These are phyloP conservation scores for Colletotrichum destructivum DNA, from an alignment of 2,329 filamentous ascomycete species.

Conservation along the genomic window DNA sequence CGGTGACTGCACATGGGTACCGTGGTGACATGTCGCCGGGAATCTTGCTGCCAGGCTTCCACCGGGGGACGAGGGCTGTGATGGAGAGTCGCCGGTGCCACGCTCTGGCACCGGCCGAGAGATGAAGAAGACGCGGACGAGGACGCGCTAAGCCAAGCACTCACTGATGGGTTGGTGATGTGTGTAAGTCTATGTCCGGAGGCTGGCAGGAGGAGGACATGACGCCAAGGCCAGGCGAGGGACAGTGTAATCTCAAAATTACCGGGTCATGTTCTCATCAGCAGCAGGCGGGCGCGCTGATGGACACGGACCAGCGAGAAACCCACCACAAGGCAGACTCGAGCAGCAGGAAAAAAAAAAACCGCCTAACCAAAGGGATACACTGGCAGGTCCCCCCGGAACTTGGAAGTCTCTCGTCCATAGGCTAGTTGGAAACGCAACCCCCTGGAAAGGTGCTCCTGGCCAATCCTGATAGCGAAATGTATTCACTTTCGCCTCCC, in stretches of 20 bases:
- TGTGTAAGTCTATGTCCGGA: neutral
- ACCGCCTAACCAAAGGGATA: constrained; percentile 25
- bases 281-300: constrained; percentile 12
- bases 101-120: neutral
- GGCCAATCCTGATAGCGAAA: constrained; percentile 7
- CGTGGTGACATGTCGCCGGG: neutral
- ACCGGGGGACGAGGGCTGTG: neutral
- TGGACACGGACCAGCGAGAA: constrained; percentile 27
- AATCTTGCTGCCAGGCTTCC: neutral
- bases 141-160: neutral
- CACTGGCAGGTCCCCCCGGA: constrained; percentile 2
- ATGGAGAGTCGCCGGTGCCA: neutral
- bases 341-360: constrained; percentile 13
- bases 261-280: constrained; percentile 27
- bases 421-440: constrained; percentile 1
- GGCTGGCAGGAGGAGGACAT: neutral
- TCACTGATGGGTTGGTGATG: neutral
- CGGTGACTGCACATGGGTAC: neutral
- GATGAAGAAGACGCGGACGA: constrained; percentile 4
- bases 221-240: constrained; percentile 37
- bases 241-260: constrained; percentile 38
- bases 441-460: constrained; percentile 14
- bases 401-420: constrained; percentile 3
- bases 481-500: neutral
- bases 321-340: constrained; percentile 38